These are phyloP conservation scores for Bolboschoenoplectus hybrid DNA, from an alignment of 202 grass and related monocot species.

Conservation along the genomic window DNA sequence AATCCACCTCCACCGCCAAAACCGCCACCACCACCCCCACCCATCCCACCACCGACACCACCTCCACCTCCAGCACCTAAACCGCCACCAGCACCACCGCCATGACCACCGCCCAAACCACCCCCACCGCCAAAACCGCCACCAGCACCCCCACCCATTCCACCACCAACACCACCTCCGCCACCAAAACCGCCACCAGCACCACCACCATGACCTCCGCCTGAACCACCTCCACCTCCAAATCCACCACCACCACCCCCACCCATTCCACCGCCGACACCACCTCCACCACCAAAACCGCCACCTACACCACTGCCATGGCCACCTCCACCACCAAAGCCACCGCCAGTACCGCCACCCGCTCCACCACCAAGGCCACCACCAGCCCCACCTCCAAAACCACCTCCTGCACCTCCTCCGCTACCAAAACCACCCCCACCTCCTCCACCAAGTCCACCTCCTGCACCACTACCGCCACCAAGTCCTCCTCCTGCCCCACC, in stretches of 20 bases:
- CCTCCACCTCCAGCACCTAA: not conserved
- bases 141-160: not conserved
- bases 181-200: not conserved
- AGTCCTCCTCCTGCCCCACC: conserved; percentile 7
- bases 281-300: not conserved
- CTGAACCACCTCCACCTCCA: conserved; percentile 14
- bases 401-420: conserved; percentile 32
- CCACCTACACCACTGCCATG: not conserved
- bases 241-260: conserved; percentile 26
- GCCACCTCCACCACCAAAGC: conserved; percentile 7
- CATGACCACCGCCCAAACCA: not conserved
- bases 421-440: not conserved
- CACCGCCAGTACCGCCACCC: not conserved
- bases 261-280: not conserved
- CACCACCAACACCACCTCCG: not conserved
- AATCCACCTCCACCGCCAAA: not conserved
- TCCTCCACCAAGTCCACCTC: not conserved
- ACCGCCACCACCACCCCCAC: not conserved
- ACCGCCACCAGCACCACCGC: conserved; percentile 17
- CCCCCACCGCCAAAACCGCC: not conserved
- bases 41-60: not conserved
- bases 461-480: conserved; percentile 22
- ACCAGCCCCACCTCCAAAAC: not conserved
- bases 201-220: not conserved
- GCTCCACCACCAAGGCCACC: not conserved